These are phyloP conservation scores for Aspergillus funiculosus DNA, from an alignment of 495 filamentous ascomycete genomes.

Conservation along the genomic window DNA sequence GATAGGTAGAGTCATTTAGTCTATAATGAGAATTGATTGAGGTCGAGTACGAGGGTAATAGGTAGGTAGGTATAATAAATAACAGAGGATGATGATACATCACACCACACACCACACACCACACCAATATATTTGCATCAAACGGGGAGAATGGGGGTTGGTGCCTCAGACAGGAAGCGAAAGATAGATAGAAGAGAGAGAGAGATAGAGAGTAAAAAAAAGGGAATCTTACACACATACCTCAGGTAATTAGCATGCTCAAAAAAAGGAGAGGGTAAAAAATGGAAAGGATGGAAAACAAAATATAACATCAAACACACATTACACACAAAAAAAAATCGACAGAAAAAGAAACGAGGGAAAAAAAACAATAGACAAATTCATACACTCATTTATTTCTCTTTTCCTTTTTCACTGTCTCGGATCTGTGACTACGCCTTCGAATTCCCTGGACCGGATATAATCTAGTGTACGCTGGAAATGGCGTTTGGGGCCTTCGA, in stretches of 20 bases:
- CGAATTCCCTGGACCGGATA: slow-evolving; percentile 84
- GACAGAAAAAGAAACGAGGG: background rate
- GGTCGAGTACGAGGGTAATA: no score
- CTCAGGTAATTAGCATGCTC: background rate
- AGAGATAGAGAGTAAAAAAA: slow-evolving; percentile 1
- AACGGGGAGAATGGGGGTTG: slow-evolving; percentile 21
- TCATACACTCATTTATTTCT: slow-evolving; percentile 14
- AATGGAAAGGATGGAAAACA: background rate
- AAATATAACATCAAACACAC: slow-evolving; percentile 17
- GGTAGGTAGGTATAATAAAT: background rate
- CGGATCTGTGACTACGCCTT: slow-evolving; percentile 75
- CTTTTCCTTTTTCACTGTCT: slow-evolving; percentile 51
- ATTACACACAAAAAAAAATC: slow-evolving; percentile 8
- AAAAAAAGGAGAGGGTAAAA: slow-evolving; percentile 4
- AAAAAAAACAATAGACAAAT: slow-evolving; percentile 6
- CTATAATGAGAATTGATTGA: no score
- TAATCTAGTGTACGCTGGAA: slow-evolving; percentile 93
- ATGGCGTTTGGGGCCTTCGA: slow-evolving; percentile 84
- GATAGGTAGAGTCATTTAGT: no score
- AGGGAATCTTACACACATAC: slow-evolving; percentile 14
- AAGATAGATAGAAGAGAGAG: slow-evolving; percentile 10
- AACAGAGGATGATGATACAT: background rate
- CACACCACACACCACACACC: no score
- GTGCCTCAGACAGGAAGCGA: background rate
- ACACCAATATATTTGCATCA: background rate